Conservation (phyloP, 768 basidiomycete species). For the Scleroderma citrinum region DNA sequence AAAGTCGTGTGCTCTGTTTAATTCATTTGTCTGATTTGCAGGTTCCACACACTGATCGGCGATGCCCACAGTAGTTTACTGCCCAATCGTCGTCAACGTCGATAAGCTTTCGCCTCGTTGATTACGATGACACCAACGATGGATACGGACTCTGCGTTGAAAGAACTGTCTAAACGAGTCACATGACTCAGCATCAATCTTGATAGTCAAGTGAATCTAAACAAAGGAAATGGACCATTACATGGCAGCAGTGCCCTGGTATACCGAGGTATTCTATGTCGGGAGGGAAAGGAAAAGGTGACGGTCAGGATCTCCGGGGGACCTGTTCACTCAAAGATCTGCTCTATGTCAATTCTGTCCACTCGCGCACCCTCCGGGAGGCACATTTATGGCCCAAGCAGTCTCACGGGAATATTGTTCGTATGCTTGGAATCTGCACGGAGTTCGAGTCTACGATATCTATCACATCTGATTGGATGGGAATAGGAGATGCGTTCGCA, state of each 20-base stretch:
- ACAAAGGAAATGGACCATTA: neutral
- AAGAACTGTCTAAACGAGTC: constrained; percentile 7
- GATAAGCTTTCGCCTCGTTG: no score
- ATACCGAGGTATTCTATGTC: neutral
- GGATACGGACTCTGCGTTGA: no score
- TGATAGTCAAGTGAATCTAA: neutral
- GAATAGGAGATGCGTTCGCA: neutral
- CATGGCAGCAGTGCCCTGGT: no score
- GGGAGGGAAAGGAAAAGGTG: neutral
- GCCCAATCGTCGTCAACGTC: no score
- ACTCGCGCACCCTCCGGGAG: neutral
- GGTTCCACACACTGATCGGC: no score
- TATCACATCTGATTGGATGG: neutral
- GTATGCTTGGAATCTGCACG: neutral
- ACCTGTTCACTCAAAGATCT: neutral
- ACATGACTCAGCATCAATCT: constrained; percentile 24
- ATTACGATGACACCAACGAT: no score
- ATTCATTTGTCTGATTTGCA: no score
- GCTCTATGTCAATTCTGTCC: neutral
- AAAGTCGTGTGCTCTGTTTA: no score
- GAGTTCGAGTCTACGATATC: neutral
- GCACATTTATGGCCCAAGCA: neutral
- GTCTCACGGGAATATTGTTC: neutral
- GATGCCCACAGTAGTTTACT: no score
- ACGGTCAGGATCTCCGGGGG: neutral